Percentiles rank a stretch among this genome's conserved stretches.
phyloP scores from a whole-genome alignment of 2,329 filamentous ascomycete species.

The Didymella lethalis region DNA sequence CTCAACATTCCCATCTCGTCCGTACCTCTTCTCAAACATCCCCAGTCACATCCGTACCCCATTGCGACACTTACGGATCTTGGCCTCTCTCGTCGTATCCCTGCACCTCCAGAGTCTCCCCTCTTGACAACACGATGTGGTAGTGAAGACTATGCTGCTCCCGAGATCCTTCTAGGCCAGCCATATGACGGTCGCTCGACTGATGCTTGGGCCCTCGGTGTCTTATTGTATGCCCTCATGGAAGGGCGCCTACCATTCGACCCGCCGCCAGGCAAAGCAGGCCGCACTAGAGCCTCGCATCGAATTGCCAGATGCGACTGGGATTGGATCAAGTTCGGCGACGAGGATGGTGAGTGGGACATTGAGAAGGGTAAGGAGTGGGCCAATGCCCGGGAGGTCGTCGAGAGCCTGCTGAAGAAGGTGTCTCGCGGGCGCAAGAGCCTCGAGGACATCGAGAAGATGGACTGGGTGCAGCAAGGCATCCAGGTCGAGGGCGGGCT shows the following conservation, averaged over 20 bases:
- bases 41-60: constrained; percentile 78
- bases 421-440: constrained; percentile 77
- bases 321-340: constrained; percentile 88
- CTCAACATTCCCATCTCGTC: constrained; percentile 79
- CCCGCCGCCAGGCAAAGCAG: constrained; percentile 80
- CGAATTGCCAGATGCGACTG: constrained; percentile 96
- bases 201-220: constrained; percentile 94
- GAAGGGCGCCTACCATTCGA: constrained; percentile 95
- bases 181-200: constrained; percentile 91
- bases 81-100: constrained; percentile 84
- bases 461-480: constrained; percentile 78
- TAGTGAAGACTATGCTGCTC: constrained; percentile 95
- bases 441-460: constrained; percentile 74
- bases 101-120: constrained; percentile 75
- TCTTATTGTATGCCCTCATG: constrained; percentile 89
- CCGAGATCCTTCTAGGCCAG: constrained; percentile 94
- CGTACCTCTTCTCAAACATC: constrained; percentile 71
- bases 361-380: constrained; percentile 70
- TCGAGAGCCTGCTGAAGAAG: constrained; percentile 84
- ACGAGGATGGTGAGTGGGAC: constrained; percentile 88
- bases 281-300: constrained; percentile 79
- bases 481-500: constrained; percentile 71
- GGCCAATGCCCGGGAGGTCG: constrained; percentile 78
- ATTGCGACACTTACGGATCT: constrained; percentile 91
- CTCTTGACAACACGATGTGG: constrained; percentile 93